A percentile compares a stretch with the other conserved stretches of the same genome.
Evolutionary conservation across 805 yeast species (phyloP).

Genomic region (Candida fluviatilis): DNA sequence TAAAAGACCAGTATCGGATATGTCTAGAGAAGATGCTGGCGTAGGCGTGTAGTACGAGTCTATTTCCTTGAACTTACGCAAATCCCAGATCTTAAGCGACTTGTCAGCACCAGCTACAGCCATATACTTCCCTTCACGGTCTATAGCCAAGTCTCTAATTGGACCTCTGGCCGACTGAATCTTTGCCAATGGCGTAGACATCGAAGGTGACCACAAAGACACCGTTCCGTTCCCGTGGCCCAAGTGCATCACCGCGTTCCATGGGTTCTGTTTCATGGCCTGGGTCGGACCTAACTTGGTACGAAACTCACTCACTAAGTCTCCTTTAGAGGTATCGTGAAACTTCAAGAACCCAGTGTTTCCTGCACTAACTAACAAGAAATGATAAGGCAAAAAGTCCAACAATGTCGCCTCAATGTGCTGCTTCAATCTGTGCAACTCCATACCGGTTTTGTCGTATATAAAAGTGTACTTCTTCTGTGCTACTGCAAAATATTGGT

Average conservation of each 20-base stretch:
- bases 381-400: constrained; percentile 92
- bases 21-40: constrained; percentile 73
- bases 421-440: constrained; percentile 84
- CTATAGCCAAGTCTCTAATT: constrained; percentile 76
- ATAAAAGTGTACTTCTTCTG: constrained; percentile 92
- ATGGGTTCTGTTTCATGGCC: constrained; percentile 85
- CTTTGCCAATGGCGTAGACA: constrained; percentile 81
- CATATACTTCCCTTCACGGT: constrained; percentile 92
- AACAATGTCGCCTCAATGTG: constrained; percentile 81
- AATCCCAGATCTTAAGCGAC: constrained; percentile 86
- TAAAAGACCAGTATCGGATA: constrained; percentile 83
- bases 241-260: constrained; percentile 91
- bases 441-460: constrained; percentile 87
- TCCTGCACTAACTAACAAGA: constrained; percentile 81
- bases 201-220: constrained; percentile 88
- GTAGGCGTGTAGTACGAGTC: constrained; percentile 75
- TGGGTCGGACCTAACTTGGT: constrained; percentile 90
- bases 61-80: constrained; percentile 73
- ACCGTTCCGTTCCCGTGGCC: constrained; percentile 95
- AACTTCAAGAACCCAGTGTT: constrained; percentile 83
- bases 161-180: constrained; percentile 83
- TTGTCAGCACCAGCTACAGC: constrained; percentile 88
- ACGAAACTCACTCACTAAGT: constrained; percentile 72
- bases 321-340: constrained; percentile 95
- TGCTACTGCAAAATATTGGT: constrained; percentile 93